Evolutionary conservation across 192 early-diverging fungal species (phyloP), one percentile per base, ranked within the genome.

Genomic region (Coemansia sp.): DNA sequence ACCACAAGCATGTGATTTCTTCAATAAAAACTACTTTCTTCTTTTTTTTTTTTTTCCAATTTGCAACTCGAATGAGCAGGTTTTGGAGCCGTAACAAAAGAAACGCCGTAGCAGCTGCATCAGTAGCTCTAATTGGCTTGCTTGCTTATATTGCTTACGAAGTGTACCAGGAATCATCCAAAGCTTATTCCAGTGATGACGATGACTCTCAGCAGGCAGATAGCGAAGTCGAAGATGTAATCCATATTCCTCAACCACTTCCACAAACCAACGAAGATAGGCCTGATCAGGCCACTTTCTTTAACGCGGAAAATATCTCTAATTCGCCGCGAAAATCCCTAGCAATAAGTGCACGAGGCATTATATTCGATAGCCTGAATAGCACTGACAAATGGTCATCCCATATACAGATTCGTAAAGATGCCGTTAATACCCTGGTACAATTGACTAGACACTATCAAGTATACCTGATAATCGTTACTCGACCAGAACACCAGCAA

Each of bases 291-390:
- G 11, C 19, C 33, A 35, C 10, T 35, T 35, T 10, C 1, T 10
- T 10, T 35, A 42, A 2, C 3, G 11, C 55, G 14, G 55, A 36
- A 6, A 64, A 20, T 16, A 23, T 38, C 13, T 8, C 10, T 35
- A 35, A 49, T 14, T 8, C 21, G n/a, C 10, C 15, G 33, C 44
- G 36, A 13, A 44, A 19, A 30, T 8, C 23, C 16, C 40, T 77
- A 54, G 66, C 53, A 5, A 51, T 77, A 31, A 70, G 67, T 38
- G 73, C 73, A 2, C 55, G 52, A 0, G 73, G 63, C 2, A 61
- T 66, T 7, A 3, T 77, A 0, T 33, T 77, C 7, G 50, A 61
- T 49, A 57, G 44, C 50, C 20, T n/a, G 11, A 40, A 50, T 11
- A 3, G 11, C 8, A 5, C 5, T 6, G 43, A 70, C 53, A 30